Percentiles rank a stretch among this genome's conserved stretches.
phyloP scores from a whole-genome alignment of 805 yeast genomes.

The Candida sithepensis region DNA sequence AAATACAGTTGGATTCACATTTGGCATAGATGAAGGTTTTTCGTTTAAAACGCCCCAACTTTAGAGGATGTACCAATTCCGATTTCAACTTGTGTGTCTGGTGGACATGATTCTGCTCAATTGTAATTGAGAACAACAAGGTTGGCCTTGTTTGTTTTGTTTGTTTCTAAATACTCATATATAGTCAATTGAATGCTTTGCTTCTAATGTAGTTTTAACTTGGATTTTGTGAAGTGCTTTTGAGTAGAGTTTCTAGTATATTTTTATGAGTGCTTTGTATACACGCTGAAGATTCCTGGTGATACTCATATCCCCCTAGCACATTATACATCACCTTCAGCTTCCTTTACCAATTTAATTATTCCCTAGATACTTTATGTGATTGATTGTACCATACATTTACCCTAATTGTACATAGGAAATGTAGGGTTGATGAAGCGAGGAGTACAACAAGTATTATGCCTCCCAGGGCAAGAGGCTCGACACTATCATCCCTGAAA shows the following conservation, averaged over 20 bases:
- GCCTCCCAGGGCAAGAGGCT: constrained; percentile 32
- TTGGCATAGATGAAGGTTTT: background rate
- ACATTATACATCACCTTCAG: background rate
- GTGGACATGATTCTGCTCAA: background rate
- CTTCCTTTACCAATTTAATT: background rate
- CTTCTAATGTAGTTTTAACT: background rate
- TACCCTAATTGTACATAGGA: background rate
- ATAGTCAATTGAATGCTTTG: background rate
- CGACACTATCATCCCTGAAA: constrained; percentile 36
- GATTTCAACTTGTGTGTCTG: background rate
- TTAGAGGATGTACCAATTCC: background rate
- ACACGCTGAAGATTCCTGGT: background rate
- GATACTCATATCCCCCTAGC: background rate
- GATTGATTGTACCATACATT: background rate
- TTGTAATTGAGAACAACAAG: background rate
- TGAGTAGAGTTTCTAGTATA: background rate
- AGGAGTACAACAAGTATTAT: constrained; percentile 53
- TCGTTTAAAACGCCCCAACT: background rate
- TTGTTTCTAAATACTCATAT: background rate
- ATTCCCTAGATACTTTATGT: background rate
- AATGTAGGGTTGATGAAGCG: constrained; percentile 9
- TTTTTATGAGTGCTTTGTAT: background rate
- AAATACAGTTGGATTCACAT: background rate
- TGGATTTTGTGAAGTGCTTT: background rate
- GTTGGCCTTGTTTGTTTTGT: background rate